Percentiles rank a stretch among this genome's conserved stretches.
These are phyloP conservation scores for Calonectria multiphialidica DNA, from an alignment of 2,329 filamentous ascomycete species.

Conservation along the genomic window DNA sequence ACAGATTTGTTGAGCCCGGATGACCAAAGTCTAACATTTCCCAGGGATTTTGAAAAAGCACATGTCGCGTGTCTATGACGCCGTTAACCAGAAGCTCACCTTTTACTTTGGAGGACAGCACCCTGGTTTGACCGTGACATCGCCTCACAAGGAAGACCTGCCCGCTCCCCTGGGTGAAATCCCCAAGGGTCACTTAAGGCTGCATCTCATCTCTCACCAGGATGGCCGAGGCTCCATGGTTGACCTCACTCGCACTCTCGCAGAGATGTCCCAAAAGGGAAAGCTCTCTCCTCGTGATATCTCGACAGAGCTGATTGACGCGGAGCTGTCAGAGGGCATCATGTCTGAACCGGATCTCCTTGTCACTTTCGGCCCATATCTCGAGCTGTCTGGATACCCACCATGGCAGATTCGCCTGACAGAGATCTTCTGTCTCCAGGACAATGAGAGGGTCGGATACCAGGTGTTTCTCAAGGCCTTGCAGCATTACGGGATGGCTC, in stretches of 20 bases:
- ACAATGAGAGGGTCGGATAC: conserved; percentile 89
- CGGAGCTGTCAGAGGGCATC: conserved; percentile 83
- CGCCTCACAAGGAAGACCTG: conserved; percentile 56
- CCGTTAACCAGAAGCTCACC: conserved; percentile 82
- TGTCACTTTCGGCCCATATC: conserved; percentile 85
- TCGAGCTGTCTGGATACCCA: conserved; percentile 91
- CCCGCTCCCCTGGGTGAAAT: conserved; percentile 45
- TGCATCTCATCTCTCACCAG: conserved; percentile 87
- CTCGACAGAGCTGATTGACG: conserved; percentile 86
- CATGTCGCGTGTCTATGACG: conserved; percentile 85
- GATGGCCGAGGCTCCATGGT: conserved; percentile 95
- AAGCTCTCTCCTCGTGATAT: conserved; percentile 88
- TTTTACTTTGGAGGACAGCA: conserved; percentile 87
- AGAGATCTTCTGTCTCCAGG: conserved; percentile 86
- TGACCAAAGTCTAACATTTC: conserved; percentile 22
- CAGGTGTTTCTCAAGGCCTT: conserved; percentile 91
- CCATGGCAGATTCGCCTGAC: conserved; percentile 96
- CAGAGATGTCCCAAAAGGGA: conserved; percentile 92
- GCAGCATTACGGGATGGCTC: conserved; percentile 85
- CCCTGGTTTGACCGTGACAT: conserved; percentile 73
- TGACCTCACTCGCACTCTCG: conserved; percentile 92
- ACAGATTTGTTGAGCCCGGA: neutral
- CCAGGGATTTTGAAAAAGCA: conserved; percentile 89
- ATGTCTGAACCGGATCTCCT: conserved; percentile 93
- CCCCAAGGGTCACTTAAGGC: conserved; percentile 58